Evolutionary conservation across 768 basidiomycete species (phyloP), one percentile per base, ranked within the genome.

Genomic region (Russula olivacea): DNA sequence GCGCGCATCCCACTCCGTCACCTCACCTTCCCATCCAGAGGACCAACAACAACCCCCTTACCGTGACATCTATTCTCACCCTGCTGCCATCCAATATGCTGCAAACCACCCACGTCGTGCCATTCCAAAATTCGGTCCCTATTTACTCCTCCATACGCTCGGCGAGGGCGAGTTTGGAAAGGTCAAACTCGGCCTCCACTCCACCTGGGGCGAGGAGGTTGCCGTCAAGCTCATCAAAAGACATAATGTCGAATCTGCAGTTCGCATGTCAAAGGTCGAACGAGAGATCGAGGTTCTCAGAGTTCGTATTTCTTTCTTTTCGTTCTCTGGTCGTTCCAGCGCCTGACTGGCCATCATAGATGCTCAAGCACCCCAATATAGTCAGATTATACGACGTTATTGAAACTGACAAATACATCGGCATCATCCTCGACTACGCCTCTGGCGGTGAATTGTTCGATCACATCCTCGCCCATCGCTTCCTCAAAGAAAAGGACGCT

Each of bases 101-200:
- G 81, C 87, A 0, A 87, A 89, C 0, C 91, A 93, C 69, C 91
- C 91, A 8, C 80, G 88, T 59, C 82, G 92, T n/a, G 85, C 85
- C 28, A 93, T 93, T 47, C 92, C 92, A 59, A 89, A 88, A 74
- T 98, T 99, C 68, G 97, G 97, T 0, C 93, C 95, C 0, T 99
- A 99, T 74, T 79, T 98, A 11, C 81, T 98, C 43, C 79, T 99
- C 19, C 95, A 98, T 74, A 98, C 97, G 0, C 81, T 99, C 21
- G 97, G 97, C 50, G 96, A 99, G 76, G 96, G 96, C 68, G 96
- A 98, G 78, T 98, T 98, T 71, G 95, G 94, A 51, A 98, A 98
- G 74, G 95, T 98, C 77, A 98, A 98, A 74, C 84, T 98, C n/a
- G 96, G 96, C 6, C 79, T 98, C 57, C 96, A 98, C 70, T 81